Percentiles rank a stretch among this genome's conserved stretches.
Conservation (phyloP, 2,329 filamentous ascomycete genomes). For the Neopestalotiopsis rosae region DNA sequence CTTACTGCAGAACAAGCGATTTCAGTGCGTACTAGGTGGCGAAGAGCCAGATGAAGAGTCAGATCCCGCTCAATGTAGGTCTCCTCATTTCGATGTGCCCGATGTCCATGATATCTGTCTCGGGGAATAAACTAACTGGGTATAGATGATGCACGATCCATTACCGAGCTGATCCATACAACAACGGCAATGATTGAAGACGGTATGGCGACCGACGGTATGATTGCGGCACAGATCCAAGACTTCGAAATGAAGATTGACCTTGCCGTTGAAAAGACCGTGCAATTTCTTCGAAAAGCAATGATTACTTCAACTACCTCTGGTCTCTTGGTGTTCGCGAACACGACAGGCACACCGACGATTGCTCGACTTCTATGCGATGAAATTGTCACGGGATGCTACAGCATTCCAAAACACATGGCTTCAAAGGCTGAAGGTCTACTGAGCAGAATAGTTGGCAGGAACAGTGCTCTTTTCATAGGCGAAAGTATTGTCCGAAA, state of each 20-base stretch:
- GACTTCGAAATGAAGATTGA: not conserved
- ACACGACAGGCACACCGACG: not conserved
- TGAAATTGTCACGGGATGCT: not conserved
- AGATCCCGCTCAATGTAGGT: not conserved
- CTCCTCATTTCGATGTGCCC: not conserved
- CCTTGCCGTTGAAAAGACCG: not conserved
- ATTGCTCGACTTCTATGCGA: not conserved
- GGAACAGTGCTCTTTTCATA: not conserved
- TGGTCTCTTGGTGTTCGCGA: not conserved
- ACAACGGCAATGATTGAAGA: not conserved
- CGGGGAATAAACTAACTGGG: not conserved
- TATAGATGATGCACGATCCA: not conserved
- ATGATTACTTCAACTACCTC: not conserved
- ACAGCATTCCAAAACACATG: not conserved
- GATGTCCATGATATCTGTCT: not conserved
- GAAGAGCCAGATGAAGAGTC: not conserved
- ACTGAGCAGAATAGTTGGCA: not conserved
- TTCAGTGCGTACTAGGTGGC: not conserved
- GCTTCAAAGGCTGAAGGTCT: not conserved
- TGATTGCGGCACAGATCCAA: conserved; percentile 6
- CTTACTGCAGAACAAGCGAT: not conserved
- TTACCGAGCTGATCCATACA: not conserved
- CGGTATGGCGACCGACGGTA: not conserved
- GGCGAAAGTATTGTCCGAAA: not conserved
- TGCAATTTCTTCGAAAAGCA: conserved; percentile 4